Evolutionary conservation across 2,329 filamentous ascomycete genomes (phyloP).

Genomic region (Phaeosphaeriaceae sp.): DNA sequence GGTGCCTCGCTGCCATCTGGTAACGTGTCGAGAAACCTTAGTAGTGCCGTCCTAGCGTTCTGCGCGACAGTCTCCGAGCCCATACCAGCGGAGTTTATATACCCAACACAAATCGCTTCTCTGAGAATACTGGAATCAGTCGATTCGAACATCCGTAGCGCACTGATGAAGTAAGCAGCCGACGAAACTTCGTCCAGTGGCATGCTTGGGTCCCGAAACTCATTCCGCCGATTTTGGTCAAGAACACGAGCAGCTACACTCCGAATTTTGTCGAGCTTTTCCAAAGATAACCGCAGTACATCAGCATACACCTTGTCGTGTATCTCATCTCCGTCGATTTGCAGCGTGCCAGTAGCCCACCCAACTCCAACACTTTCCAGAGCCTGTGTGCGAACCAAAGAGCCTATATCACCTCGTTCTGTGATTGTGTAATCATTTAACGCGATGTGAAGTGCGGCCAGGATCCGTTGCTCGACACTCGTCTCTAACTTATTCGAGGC

Average conservation of each 20-base stretch:
- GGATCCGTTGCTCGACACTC: conserved; percentile 30
- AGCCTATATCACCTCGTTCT: conserved; percentile 87
- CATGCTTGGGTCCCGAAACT: not conserved
- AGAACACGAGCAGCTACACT: conserved; percentile 32
- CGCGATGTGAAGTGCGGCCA: conserved; percentile 49
- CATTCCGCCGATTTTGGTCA: not conserved
- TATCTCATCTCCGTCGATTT: conserved; percentile 11
- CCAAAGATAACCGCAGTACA: conserved; percentile 74
- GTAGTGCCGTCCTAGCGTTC: conserved; percentile 70
- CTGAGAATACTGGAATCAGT: conserved; percentile 16
- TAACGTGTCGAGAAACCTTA: conserved; percentile 49
- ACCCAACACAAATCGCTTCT: conserved; percentile 67
- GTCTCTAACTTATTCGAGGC: conserved; percentile 12
- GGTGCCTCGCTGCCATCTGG: conserved; percentile 12
- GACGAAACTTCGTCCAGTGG: conserved; percentile 60
- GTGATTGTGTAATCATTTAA: conserved; percentile 92
- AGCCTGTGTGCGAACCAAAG: conserved; percentile 81
- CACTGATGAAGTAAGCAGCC: conserved; percentile 62
- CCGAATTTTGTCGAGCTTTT: conserved; percentile 90
- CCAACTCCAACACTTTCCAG: conserved; percentile 68
- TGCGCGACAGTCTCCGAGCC: conserved; percentile 78
- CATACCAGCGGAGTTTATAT: conserved; percentile 76
- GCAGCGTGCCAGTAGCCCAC: conserved; percentile 32
- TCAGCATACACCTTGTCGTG: conserved; percentile 42
- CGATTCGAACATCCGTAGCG: conserved; percentile 51